These are phyloP conservation scores for Salvia sclarea DNA, from an alignment of 305 asterid genomes.

Conservation along the genomic window DNA sequence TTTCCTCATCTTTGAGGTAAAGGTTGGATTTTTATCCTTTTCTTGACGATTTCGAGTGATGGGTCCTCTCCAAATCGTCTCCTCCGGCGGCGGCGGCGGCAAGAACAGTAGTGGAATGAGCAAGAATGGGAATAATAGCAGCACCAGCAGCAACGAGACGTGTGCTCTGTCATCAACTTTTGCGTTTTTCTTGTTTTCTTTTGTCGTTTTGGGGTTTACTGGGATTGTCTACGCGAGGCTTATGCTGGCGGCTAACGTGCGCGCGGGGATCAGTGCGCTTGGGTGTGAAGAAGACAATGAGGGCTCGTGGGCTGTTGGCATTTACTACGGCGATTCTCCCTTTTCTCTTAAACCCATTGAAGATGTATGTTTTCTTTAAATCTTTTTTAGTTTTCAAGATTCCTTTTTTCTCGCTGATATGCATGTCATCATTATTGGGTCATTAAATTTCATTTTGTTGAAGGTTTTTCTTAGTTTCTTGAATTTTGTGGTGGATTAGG, in stretches of 20 bases:
- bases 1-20: neutral
- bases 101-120: constrained; percentile 4
- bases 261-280: constrained; percentile 38
- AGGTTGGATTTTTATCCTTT: neutral
- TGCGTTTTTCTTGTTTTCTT: constrained; percentile 59
- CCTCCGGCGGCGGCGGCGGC: constrained; percentile 32
- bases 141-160: constrained; percentile 30
- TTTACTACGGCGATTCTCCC: constrained; percentile 86
- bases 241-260: constrained; percentile 60
- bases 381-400: neutral
- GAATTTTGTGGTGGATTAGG: constrained; percentile 12
- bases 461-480: neutral
- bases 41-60: constrained; percentile 29
- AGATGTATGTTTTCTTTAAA: constrained; percentile 43
- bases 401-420: neutral
- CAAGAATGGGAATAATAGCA: constrained; percentile 31
- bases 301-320: constrained; percentile 93
- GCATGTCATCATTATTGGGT: constrained; percentile 7
- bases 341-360: constrained; percentile 88
- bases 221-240: constrained; percentile 58
- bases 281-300: constrained; percentile 76
- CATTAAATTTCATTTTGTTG: neutral
- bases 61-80: constrained; percentile 51
- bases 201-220: constrained; percentile 60
- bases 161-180: constrained; percentile 54